These are phyloP conservation scores for Petunia secreta DNA, from an alignment of 257 asterid genomes.

Conservation along the genomic window DNA sequence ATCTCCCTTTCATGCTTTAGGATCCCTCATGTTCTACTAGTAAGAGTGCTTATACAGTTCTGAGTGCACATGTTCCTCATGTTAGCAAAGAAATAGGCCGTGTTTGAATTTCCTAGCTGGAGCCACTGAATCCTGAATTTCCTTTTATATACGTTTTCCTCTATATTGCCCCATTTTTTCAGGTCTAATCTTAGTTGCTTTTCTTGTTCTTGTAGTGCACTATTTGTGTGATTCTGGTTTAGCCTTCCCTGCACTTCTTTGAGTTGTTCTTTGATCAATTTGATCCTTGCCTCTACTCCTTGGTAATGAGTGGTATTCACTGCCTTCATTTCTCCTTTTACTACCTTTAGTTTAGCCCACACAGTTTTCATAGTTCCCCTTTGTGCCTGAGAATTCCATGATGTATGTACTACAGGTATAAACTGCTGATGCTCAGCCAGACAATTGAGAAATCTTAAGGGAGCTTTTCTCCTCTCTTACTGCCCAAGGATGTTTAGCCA, in stretches of 20 bases:
- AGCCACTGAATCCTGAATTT: not conserved
- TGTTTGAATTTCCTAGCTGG: too few species aligned
- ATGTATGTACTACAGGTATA: not conserved
- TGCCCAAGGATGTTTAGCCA: too few species aligned
- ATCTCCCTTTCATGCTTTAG: not conserved
- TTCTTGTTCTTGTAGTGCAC: not conserved
- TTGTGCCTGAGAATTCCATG: not conserved
- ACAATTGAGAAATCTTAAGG: not conserved
- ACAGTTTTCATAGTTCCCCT: not conserved
- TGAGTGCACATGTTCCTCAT: too few species aligned
- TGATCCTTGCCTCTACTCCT: not conserved
- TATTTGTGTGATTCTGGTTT: not conserved
- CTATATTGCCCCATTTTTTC: not conserved
- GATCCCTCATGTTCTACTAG: too few species aligned
- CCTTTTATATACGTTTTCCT: not conserved
- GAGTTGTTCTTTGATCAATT: not conserved
- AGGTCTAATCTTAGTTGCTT: not conserved
- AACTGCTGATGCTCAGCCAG: not conserved
- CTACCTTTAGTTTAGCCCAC: not conserved
- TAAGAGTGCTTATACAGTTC: too few species aligned
- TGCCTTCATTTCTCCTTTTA: not conserved
- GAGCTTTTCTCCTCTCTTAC: too few species aligned
- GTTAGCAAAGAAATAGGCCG: too few species aligned
- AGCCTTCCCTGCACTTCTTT: not conserved
- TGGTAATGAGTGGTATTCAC: not conserved